Evolutionary conservation across 148 eudicot species (phyloP), one percentile per base, ranked within the genome.

Genomic region (Dysphania ambrosioides): DNA sequence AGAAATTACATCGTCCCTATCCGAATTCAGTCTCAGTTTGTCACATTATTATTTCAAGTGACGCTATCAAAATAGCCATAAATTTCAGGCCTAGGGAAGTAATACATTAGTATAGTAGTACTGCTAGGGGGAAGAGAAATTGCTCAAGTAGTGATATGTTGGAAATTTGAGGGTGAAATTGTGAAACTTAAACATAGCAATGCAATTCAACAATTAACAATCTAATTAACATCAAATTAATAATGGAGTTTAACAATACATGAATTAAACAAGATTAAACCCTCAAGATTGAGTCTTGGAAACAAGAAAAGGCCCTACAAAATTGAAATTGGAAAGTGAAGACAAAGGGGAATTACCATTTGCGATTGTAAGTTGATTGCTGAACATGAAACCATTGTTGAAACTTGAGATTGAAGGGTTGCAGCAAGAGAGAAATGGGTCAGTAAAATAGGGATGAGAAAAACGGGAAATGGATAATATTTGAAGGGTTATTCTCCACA

Each of bases 301-400:
- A 34, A 12, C 26, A 34, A 27, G 24, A 8, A 36, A 0, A 35
- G 0, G 34, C 7, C 41, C 27, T 21, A 23, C 0, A 23, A 38
- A 38, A n/a, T 24, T 13, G 40, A 18, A 32, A 63, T 2, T 26
- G 63, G 63, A 27, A 59, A 59, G 63, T 24, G 18, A 59, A 59
- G 63, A 59, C 5, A 4, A 35, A 65, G 66, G 3, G 42, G 0
- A 8, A 38, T n/a, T 26, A 68, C 53, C 53, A 36, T 66, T 1
- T 40, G 47, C 0, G 55, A 26, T 10, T 67, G 71, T 34, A 65
- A 53, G 65, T 24, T 75, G 29, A 66, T 31, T 8, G 65, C 38
- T 26, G 72, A 75, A 67, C 31, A 68, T 41, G 73, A 56, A 10
- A 24, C 73, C 79, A 76, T 76, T 18, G 31, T 57, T 71, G 60